A percentile compares a stretch with the other conserved stretches of the same genome.
Conservation (phyloP, 225 moss, liverwort and hornwort genomes). For the Antitrichia curtipendula region DNA sequence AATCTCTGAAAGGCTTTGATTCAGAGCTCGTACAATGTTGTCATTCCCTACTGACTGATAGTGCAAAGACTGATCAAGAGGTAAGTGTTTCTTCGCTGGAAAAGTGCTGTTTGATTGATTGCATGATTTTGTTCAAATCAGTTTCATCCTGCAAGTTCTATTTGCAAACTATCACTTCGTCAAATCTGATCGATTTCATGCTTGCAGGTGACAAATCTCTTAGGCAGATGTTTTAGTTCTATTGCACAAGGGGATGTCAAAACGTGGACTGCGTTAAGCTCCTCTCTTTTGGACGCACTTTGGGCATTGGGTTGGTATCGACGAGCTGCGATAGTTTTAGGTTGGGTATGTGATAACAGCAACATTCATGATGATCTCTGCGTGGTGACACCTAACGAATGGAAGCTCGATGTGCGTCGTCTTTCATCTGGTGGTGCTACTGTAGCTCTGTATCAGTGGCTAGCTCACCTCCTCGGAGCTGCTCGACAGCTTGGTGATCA, state of each 20-base stretch:
- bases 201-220: slow-evolving; percentile 35
- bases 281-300: slow-evolving; percentile 76
- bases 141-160: not conserved
- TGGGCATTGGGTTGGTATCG: slow-evolving; percentile 92
- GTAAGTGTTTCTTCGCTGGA: slow-evolving; percentile 10
- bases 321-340: slow-evolving; percentile 65
- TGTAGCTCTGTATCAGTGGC: slow-evolving; percentile 87
- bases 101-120: not conserved
- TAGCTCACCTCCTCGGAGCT: slow-evolving; percentile 54
- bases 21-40: slow-evolving; percentile 38
- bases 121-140: not conserved
- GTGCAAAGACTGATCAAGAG: slow-evolving; percentile 54
- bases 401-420: slow-evolving; percentile 90
- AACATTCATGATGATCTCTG: slow-evolving; percentile 53
- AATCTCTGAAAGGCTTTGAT: slow-evolving; percentile 46
- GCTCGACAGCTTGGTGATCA: slow-evolving; percentile 21
- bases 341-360: slow-evolving; percentile 57
- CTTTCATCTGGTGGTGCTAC: slow-evolving; percentile 81
- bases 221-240: slow-evolving; percentile 38
- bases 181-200: not conserved
- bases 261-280: slow-evolving; percentile 62
- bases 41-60: slow-evolving; percentile 44
- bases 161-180: not conserved
- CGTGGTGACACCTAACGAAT: slow-evolving; percentile 44
- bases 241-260: slow-evolving; percentile 44